Evolutionary conservation across 768 basidiomycete genomes (phyloP), one percentile per base, ranked within the genome.

Genomic region (Termitomyces titanicus): DNA sequence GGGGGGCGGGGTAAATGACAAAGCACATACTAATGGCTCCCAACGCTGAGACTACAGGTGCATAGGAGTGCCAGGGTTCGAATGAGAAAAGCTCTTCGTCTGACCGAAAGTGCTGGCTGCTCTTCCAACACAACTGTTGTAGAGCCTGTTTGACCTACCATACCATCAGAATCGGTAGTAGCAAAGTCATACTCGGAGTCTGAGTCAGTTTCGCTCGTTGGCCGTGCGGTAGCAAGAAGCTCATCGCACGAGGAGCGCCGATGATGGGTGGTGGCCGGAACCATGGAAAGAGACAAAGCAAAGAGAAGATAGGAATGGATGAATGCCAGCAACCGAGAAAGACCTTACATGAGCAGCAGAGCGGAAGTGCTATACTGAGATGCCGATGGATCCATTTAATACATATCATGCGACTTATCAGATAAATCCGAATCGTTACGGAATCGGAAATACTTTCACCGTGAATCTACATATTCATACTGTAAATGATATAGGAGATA

Each of bases 1-100:
- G 17, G n/a, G 44, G 10, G 34, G n/a, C n/a, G 31, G 10, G 8
- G 54, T 7, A 50, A 12, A 15, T 34, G 11, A n/a, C 4, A 18
- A 43, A 46, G 53, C 34, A 70, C 81, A 43, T 63, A 88, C 88
- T 88, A 90, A 65, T 91, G 89, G 58, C 86, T 86, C 33, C 89
- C 89, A 34, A 92, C 71, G 62, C 87, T 88, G 60, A 92, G 68
- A 29, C 82, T 84, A 64, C 88, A 89, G 24, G 86, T 86, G 55
- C 86, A 89, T 1, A 87, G 64, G 3, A 91, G 74, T 13, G 88
- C 88, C 20, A 90, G 61, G 1, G 70, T 64, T 47, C 87, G 76
- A 18, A 89, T 74, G 58, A 82, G 68, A 44, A 78, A 74, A 2
- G 79, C 76, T 54, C 73, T 70, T 31, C 66, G 61, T 45, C 24